Conservation (phyloP, 257 asterid species). For the Salvia hispanica region DNA sequence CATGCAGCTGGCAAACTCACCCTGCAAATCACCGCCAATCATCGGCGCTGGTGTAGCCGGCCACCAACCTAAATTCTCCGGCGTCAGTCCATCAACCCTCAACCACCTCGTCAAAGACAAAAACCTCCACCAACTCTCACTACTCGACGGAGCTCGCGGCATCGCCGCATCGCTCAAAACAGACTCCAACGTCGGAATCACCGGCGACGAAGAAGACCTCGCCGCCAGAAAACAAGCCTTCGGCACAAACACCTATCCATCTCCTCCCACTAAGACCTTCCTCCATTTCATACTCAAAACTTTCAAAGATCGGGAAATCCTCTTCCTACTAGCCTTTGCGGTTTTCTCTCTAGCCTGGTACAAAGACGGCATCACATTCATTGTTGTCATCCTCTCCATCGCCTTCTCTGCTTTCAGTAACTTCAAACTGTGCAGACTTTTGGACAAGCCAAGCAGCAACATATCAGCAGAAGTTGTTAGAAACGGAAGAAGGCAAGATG, state of each 20-base stretch:
- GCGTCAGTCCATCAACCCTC: conserved; percentile 34
- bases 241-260: conserved; percentile 32
- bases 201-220: no score
- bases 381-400: conserved; percentile 40
- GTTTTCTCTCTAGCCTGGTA: conserved; percentile 45
- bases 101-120: conserved; percentile 32
- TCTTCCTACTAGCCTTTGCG: conserved; percentile 36
- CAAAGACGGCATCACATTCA: conserved; percentile 44
- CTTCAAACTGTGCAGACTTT: conserved; percentile 38
- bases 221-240: conserved; percentile 26
- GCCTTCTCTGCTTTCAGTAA: conserved; percentile 38
- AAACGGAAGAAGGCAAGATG: conserved; percentile 31
- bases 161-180: conserved; percentile 23
- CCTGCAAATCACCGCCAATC: no score
- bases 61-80: background rate
- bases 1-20: no score
- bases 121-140: conserved; percentile 3
- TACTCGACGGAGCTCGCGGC: conserved; percentile 36
- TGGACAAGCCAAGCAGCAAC: conserved; percentile 34
- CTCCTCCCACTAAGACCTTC: conserved; percentile 26
- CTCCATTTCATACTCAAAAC: conserved; percentile 37
- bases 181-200: background rate
- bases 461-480: conserved; percentile 33
- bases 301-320: conserved; percentile 39
- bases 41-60: conserved; percentile 28